Base-by-base conservation (phyloP, 139 green algal genomes). In the Yamagishiella unicocca region DNA sequence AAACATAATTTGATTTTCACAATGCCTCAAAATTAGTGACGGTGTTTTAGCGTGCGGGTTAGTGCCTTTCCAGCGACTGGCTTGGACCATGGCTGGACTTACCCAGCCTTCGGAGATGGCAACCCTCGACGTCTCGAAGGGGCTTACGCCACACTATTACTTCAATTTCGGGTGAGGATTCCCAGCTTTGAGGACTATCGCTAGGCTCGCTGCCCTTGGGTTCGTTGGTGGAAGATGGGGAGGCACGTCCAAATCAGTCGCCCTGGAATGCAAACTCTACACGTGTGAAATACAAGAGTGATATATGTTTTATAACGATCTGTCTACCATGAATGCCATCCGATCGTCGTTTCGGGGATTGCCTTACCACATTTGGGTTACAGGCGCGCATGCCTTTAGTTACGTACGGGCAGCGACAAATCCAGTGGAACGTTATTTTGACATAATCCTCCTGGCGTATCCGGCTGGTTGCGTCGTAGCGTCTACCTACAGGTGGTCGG, bases 401-500 rank as follows among this genome's bases (percentile, higher is more conserved):
- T n/a, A n/a, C n/a, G n/a, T n/a, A n/a, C n/a, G n/a, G n/a, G n/a
- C n/a, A n/a, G n/a, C n/a, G n/a, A n/a, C n/a, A n/a, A n/a, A n/a
- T n/a, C n/a, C n/a, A n/a, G n/a, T n/a, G n/a, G n/a, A n/a, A n/a
- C n/a, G n/a, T n/a, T n/a, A n/a, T n/a, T n/a, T n/a, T n/a, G n/a
- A n/a, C n/a, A n/a, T n/a, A n/a, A n/a, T n/a, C n/a, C n/a, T n/a
- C n/a, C n/a, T n/a, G n/a, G n/a, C n/a, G n/a, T n/a, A n/a, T n/a
- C n/a, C n/a, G n/a, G n/a, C n/a, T n/a, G n/a, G n/a, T 40, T 78
- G 38, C 27, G 17, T 17, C 40, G 38, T 83, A 93, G 90, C 12
- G 90, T 93, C 38, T 84, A 91, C 62, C 77, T 91, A 1, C 90
- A 93, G 66, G 83, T 91, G 7, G 90, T 93, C 22, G 90, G 90